Evolutionary conservation across 768 basidiomycete genomes (phyloP).

Genomic region (Tricholoma hemisulphureum): DNA sequence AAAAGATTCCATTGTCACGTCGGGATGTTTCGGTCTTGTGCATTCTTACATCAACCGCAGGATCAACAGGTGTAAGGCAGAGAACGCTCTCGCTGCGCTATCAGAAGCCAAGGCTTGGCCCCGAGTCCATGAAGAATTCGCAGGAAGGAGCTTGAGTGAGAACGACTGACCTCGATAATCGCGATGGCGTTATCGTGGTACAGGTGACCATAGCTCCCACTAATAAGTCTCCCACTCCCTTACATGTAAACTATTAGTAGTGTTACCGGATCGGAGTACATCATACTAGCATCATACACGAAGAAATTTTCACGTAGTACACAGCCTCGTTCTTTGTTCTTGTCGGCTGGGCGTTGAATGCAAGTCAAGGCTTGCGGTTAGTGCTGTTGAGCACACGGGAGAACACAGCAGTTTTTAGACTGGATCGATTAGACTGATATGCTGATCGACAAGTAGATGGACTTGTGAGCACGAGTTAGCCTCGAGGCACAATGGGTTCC

Average conservation of each 20-base stretch:
- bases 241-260: no score
- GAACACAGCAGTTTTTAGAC: background rate
- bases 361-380: background rate
- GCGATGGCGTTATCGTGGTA: background rate
- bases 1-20: background rate
- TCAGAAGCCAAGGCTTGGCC: no score
- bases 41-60: background rate
- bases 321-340: background rate
- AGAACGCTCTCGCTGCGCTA: no score
- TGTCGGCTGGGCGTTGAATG: background rate
- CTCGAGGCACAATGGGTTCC: slow-evolving; percentile 18
- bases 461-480: slow-evolving; percentile 3
- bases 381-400: background rate
- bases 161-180: background rate
- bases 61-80: background rate
- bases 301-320: background rate
- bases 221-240: no score
- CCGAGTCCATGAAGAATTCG: no score
- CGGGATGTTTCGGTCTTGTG: background rate
- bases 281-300: background rate
- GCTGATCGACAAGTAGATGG: background rate
- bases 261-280: background rate
- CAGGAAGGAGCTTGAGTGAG: background rate
- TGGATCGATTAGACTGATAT: background rate
- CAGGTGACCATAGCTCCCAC: background rate